phyloP scores from a whole-genome alignment of 352 stramenopile genomes.

The Pythium aphanidermatum region DNA sequence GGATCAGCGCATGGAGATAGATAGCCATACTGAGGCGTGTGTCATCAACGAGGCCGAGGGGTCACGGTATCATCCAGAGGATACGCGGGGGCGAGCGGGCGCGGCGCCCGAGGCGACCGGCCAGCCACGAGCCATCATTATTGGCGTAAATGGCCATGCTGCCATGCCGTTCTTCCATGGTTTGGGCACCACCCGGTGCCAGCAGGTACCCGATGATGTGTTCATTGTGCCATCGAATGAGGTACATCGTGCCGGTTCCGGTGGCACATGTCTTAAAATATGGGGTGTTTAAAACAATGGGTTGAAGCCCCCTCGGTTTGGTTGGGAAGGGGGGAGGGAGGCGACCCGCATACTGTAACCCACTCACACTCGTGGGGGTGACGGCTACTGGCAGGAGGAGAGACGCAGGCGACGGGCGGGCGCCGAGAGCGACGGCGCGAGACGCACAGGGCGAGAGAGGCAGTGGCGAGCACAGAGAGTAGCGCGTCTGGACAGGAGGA shows the following conservation, averaged over 20 bases:
- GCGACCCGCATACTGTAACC: not conserved
- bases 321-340: slow-evolving; percentile 11
- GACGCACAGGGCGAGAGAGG: too few relatives aligned
- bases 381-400: slow-evolving; percentile 8
- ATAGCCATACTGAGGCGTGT: too few relatives aligned
- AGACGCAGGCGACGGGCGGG: not conserved
- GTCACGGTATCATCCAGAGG: slow-evolving; percentile 1
- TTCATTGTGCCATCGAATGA: not conserved
- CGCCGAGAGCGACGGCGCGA: not conserved
- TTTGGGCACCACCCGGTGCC: not conserved
- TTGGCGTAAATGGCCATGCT: slow-evolving; percentile 4
- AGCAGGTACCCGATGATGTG: not conserved
- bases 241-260: not conserved
- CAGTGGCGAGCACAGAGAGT: not conserved
- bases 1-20: too few relatives aligned
- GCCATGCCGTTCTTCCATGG: not conserved
- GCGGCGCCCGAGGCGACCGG: too few relatives aligned
- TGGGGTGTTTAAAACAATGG: slow-evolving; percentile 18
- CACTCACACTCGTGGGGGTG: not conserved
- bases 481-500: too few relatives aligned
- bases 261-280: not conserved
- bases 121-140: too few relatives aligned
- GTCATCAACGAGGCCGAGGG: too few relatives aligned
- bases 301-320: slow-evolving; percentile 17
- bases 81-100: not conserved